phyloP scores from a whole-genome alignment of 345 rosid species.

The Erucastrum elatum region DNA sequence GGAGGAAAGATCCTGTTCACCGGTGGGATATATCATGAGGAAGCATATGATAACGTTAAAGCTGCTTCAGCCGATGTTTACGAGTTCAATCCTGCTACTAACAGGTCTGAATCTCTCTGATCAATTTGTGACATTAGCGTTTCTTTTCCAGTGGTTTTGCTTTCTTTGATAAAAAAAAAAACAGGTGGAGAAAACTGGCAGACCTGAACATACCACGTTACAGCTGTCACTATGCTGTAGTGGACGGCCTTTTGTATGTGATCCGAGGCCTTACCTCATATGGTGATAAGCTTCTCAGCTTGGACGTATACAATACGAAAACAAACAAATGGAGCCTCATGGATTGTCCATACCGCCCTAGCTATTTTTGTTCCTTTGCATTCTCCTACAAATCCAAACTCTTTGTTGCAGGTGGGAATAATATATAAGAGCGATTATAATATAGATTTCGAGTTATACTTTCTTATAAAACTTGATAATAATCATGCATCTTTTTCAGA shows the following conservation, averaged over 20 bases:
- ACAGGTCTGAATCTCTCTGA: not conserved
- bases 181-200: not conserved
- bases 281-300: not conserved
- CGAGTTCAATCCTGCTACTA: not conserved
- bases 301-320: not conserved
- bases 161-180: too few species aligned
- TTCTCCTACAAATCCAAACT: not conserved
- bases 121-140: too few species aligned
- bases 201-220: not conserved
- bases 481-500: not conserved
- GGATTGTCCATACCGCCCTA: not conserved
- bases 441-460: too few species aligned
- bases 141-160: too few species aligned
- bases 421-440: too few species aligned
- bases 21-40: too few species aligned
- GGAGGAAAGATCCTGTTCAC: too few species aligned
- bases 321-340: not conserved
- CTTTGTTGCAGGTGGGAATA: not conserved
- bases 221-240: not conserved
- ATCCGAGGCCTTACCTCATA: not conserved
- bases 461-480: too few species aligned
- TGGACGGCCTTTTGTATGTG: not conserved
- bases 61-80: not conserved
- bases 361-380: not conserved
- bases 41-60: too few species aligned